Conservation (phyloP, 73 alveolate species). For the Blepharisma japonicum region DNA sequence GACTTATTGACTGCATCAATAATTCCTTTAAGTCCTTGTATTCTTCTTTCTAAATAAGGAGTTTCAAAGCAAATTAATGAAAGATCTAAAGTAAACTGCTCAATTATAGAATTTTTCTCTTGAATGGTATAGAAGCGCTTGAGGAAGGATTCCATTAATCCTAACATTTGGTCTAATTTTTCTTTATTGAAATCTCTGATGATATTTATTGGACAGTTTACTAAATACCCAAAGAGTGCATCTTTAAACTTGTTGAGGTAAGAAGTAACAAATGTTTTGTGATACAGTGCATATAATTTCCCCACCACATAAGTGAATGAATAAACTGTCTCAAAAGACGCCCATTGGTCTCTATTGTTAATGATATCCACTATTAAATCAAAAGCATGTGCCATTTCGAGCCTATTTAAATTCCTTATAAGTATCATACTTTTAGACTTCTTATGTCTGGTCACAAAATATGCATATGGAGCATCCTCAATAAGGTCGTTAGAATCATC, state of each 20-base stretch:
- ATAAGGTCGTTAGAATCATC: constrained; percentile 62
- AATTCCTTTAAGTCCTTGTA: constrained; percentile 77
- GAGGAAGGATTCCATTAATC: constrained; percentile 40
- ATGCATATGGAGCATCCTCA: constrained; percentile 37
- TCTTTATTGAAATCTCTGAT: constrained; percentile 69
- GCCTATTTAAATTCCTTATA: constrained; percentile 49
- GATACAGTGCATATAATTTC: constrained; percentile 46
- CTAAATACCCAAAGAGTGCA: constrained; percentile 51
- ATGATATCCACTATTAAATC: constrained; percentile 54
- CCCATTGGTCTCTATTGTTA: constrained; percentile 35
- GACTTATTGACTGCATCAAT: constrained; percentile 49
- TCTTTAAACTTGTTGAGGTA: constrained; percentile 51
- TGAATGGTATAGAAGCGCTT: constrained; percentile 49
- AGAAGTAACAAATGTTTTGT: constrained; percentile 46
- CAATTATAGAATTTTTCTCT: constrained; percentile 48
- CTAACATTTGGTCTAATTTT: constrained; percentile 57
- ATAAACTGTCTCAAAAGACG: constrained; percentile 52
- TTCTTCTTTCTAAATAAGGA: constrained; percentile 70
- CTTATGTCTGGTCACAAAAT: constrained; percentile 63
- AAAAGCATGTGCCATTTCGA: constrained; percentile 64
- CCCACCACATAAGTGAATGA: constrained; percentile 56
- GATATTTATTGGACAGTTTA: constrained; percentile 54
- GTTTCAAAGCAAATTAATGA: constrained; percentile 62
- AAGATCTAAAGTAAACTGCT: constrained; percentile 56
- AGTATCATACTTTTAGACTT: constrained; percentile 52